Evolutionary conservation across 2,329 filamentous ascomycete species (phyloP).

Genomic region (Acarospora socialis): DNA sequence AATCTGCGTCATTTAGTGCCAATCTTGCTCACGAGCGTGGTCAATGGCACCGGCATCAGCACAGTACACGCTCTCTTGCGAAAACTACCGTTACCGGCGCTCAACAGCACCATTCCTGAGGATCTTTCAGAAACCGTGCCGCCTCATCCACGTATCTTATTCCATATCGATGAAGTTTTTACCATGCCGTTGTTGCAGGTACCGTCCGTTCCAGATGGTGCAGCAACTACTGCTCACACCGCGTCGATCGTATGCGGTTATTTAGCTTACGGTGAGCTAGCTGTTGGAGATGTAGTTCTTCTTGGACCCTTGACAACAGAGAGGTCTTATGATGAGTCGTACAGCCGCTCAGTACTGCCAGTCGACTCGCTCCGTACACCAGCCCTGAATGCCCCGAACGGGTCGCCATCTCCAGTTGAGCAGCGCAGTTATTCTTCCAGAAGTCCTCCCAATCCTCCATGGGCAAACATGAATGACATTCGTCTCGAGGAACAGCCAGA

Average conservation of each 20-base stretch:
- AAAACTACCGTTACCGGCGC: constrained; percentile 53
- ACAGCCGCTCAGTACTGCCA: too few species aligned
- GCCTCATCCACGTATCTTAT: constrained; percentile 52
- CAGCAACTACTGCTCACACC: not conserved
- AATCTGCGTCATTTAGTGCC: constrained; percentile 48
- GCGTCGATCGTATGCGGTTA: constrained; percentile 23
- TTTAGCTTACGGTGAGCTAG: constrained; percentile 20
- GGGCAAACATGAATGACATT: too few species aligned
- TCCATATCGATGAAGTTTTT: constrained; percentile 87
- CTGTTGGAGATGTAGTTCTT: constrained; percentile 10
- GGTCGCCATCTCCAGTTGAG: too few species aligned
- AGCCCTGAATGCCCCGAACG: too few species aligned
- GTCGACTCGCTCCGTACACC: too few species aligned
- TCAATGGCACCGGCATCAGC: constrained; percentile 70
- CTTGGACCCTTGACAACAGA: constrained; percentile 7
- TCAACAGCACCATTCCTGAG: constrained; percentile 14
- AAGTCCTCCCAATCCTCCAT: too few species aligned
- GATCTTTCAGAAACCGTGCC: constrained; percentile 40
- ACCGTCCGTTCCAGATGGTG: constrained; percentile 30
- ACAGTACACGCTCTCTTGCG: constrained; percentile 70
- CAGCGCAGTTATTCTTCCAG: too few species aligned
- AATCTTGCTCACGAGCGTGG: constrained; percentile 74
- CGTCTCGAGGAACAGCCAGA: too few species aligned
- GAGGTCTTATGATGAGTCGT: too few species aligned
- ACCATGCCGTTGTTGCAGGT: constrained; percentile 54